Percentiles rank a stretch among this genome's conserved stretches.
Evolutionary conservation across 2,329 filamentous ascomycete genomes (phyloP).

Genomic region (Chaetomium sp.): DNA sequence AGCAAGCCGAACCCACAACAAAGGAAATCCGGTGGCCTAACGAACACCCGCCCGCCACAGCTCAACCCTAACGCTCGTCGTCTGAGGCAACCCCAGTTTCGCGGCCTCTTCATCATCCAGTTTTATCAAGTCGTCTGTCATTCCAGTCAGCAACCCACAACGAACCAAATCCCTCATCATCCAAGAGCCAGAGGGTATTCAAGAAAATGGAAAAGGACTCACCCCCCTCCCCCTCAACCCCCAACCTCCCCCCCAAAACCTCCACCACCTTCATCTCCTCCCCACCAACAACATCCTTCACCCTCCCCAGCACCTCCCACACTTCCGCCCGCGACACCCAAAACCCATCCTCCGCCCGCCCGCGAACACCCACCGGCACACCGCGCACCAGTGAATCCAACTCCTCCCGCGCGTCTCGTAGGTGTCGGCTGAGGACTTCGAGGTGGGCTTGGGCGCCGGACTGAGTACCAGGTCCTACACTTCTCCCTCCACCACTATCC

Average conservation of each 20-base stretch:
- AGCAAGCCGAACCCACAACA: not conserved
- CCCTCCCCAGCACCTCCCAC: not conserved
- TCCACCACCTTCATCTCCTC: conserved; percentile 2
- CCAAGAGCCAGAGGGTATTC: not conserved
- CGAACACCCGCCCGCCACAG: conserved; percentile 8
- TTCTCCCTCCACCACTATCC: too few relatives aligned
- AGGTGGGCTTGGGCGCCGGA: too few relatives aligned
- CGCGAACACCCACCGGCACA: conserved; percentile 8
- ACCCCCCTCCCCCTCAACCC: not conserved
- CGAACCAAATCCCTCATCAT: not conserved
- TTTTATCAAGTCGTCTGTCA: conserved; percentile 1
- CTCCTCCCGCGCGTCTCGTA: not conserved
- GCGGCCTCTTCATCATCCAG: conserved; percentile 7
- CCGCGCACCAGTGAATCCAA: not conserved
- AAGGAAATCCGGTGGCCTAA: not conserved
- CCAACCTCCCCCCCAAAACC: conserved; percentile 1
- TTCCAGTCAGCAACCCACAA: not conserved
- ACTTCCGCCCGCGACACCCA: not conserved
- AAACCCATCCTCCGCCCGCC: conserved; percentile 9
- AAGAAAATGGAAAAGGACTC: not conserved
- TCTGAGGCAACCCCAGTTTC: conserved; percentile 8
- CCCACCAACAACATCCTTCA: conserved; percentile 1
- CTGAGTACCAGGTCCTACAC: too few relatives aligned
- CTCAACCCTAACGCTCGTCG: conserved; percentile 4
- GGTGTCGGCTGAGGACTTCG: too few relatives aligned